Base-by-base conservation (phyloP, 2,329 filamentous ascomycete species). In the Cordyceps cicadae region DNA sequence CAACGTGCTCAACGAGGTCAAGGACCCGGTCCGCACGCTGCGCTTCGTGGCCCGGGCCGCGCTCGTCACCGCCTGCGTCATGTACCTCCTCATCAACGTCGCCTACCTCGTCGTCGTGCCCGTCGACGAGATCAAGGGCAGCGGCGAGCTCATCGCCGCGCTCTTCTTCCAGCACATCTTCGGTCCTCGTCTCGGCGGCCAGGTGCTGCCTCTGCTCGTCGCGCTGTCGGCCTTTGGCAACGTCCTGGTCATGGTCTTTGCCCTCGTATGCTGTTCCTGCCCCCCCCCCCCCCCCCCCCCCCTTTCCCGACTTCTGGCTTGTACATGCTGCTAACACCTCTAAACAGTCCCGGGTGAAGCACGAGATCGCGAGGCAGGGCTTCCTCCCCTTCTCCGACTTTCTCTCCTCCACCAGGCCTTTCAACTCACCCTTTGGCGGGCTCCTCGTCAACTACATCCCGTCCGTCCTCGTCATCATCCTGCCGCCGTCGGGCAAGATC, bases 241-340 rank as follows among this genome's bases (percentile, higher is more conserved):
- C 68, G 87, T 90, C 15, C 86, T 90, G 80, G 86, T 88, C 0
- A 86, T 88, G 2, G 84, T 85, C 0, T 90, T 89, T 69, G 79
- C 85, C 1, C 71, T 87, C 70, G 87, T 87, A 75, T 66, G 79
- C 51, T 29, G 1, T 6, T 29, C 29, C n/a, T n/a, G n/a, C n/a
- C n/a, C n/a, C n/a, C n/a, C n/a, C n/a, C n/a, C n/a, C n/a, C n/a
- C n/a, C n/a, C n/a, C n/a, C n/a, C n/a, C n/a, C n/a, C n/a, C 12
- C 15, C 2, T 11, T 7, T 15, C 6, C 17, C 2, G 1, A 24
- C 24, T 29, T 29, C 29, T 8, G 29, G 29, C 29, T 4, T 29
- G 6, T 29, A 29, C 29, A 7, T 24, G 24, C 4, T 8, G 7
- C 29, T 29, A 29, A 29, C 29, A 29, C 26, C 26, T 62, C 24